phyloP scores from a whole-genome alignment of 441 rosid genomes.

The Gossypium laxum region DNA sequence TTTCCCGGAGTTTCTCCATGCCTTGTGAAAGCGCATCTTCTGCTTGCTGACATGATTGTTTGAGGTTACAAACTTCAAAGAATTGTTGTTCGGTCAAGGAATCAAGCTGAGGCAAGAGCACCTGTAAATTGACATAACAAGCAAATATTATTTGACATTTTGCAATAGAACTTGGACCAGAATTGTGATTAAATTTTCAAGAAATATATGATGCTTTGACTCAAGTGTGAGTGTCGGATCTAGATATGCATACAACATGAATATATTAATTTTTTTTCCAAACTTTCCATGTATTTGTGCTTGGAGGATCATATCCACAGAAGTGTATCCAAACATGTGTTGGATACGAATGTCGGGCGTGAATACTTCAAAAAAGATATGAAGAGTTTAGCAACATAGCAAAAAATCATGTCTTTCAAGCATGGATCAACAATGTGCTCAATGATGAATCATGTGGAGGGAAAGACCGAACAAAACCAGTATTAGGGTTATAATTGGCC shows the following conservation, averaged over 20 bases:
- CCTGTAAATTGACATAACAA: conserved; percentile 33
- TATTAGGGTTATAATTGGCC: too few species aligned
- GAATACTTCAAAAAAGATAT: neutral
- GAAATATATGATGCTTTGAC: neutral
- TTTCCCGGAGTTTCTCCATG: conserved; percentile 67
- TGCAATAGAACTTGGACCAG: neutral
- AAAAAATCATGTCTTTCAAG: neutral
- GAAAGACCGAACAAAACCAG: neutral
- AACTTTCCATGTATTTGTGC: neutral
- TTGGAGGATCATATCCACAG: neutral
- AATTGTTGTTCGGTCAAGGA: conserved; percentile 58
- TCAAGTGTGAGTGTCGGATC: neutral
- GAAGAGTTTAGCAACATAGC: neutral
- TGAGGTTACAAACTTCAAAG: conserved; percentile 42
- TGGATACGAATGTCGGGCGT: neutral
- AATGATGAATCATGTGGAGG: neutral
- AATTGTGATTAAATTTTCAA: neutral
- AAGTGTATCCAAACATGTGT: neutral
- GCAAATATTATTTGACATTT: neutral
- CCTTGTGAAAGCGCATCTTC: conserved; percentile 94
- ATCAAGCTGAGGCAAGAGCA: conserved; percentile 57
- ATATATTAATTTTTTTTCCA: neutral
- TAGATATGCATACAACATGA: neutral
- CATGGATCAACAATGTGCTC: neutral
- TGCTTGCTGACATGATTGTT: conserved; percentile 71